Conservation (phyloP, 768 basidiomycete genomes). For the Tulasnella calospora region DNA sequence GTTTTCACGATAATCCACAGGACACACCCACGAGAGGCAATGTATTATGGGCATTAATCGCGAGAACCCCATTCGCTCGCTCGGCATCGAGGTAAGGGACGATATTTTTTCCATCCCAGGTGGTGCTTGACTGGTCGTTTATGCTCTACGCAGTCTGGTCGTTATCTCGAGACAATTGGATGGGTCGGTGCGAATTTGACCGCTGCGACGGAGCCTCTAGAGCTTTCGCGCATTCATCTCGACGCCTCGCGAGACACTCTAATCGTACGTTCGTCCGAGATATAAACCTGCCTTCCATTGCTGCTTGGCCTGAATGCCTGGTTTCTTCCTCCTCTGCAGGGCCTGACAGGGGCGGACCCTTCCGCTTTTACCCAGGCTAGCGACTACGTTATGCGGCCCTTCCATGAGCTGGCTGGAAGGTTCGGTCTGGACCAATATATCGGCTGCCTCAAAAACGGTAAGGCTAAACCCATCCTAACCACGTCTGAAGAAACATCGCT, state of each 20-base stretch:
- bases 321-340: neutral
- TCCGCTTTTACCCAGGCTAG: neutral
- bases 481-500: neutral
- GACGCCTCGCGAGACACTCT: neutral
- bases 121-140: neutral
- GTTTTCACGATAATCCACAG: neutral
- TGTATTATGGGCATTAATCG: neutral
- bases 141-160: neutral
- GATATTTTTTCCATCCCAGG: neutral
- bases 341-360: neutral
- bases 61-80: neutral
- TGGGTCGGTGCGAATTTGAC: slow-evolving; percentile 13
- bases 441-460: neutral
- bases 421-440: neutral
- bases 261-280: neutral
- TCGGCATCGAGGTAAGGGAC: slow-evolving; percentile 10
- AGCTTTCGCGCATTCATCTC: neutral
- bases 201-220: neutral
- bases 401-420: neutral
- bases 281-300: too few relatives aligned
- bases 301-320: neutral
- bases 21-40: neutral
- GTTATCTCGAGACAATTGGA: slow-evolving; percentile 16
- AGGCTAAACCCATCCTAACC: neutral
- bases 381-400: neutral